phyloP scores from a whole-genome alignment of 805 yeast genomes.

The Metschnikowia drakensbergensis region DNA sequence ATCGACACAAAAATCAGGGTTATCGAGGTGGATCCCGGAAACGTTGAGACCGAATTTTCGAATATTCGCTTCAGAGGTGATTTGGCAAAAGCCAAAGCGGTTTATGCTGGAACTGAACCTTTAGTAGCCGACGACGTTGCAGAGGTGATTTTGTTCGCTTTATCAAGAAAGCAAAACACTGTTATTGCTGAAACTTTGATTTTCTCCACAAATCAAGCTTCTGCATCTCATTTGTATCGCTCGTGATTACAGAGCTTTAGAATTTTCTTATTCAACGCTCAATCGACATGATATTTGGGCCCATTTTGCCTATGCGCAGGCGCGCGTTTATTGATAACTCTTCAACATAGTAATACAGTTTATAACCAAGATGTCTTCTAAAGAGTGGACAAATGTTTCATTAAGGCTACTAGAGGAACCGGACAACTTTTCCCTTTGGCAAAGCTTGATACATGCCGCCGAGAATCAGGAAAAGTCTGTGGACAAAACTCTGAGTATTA shows the following conservation, averaged over 20 bases:
- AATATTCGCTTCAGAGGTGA: slow-evolving; percentile 64
- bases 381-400: slow-evolving; percentile 21
- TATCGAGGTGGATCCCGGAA: slow-evolving; percentile 74
- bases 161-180: slow-evolving; percentile 65
- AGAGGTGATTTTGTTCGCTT: slow-evolving; percentile 63
- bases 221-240: slow-evolving; percentile 57
- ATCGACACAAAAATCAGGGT: slow-evolving; percentile 67
- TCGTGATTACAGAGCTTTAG: neutral
- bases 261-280: neutral
- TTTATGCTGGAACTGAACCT: slow-evolving; percentile 67
- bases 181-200: slow-evolving; percentile 79
- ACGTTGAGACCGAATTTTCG: slow-evolving; percentile 76
- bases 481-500: slow-evolving; percentile 30
- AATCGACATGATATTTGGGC: neutral
- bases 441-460: slow-evolving; percentile 27
- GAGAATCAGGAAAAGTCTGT: slow-evolving; percentile 29
- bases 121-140: slow-evolving; percentile 71
- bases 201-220: slow-evolving; percentile 83
- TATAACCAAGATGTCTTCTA: neutral
- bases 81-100: slow-evolving; percentile 53
- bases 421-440: slow-evolving; percentile 36
- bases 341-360: neutral
- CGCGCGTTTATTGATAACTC: neutral
- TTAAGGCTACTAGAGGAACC: slow-evolving; percentile 32
- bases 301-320: neutral